Percentiles rank a stretch among this genome's conserved stretches.
Conservation (phyloP, 345 rosid genomes). For the Combretum micranthum region DNA sequence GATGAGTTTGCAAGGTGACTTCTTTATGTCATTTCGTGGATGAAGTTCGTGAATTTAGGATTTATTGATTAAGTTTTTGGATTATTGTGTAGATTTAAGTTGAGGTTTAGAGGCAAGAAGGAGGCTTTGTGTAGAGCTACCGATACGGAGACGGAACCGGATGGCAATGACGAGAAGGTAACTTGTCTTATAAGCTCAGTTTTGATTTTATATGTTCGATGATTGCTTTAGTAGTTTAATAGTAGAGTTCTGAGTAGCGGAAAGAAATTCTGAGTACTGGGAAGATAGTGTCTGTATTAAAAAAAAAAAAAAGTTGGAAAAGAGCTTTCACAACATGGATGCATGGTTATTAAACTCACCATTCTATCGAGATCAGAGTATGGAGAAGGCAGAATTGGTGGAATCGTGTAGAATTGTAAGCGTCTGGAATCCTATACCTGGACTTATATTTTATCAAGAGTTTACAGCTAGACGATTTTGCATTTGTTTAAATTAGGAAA, state of each 20-base stretch:
- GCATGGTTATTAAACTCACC: no score
- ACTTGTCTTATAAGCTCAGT: not conserved
- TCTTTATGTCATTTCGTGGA: not conserved
- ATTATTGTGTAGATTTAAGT: conserved; percentile 8
- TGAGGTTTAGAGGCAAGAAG: conserved; percentile 39
- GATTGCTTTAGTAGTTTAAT: not conserved
- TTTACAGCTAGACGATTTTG: no score
- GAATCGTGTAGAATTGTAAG: no score
- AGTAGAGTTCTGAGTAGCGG: not conserved
- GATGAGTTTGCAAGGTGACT: conserved; percentile 33
- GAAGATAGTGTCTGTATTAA: no score
- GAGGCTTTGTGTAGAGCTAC: conserved; percentile 46
- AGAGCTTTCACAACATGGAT: no score
- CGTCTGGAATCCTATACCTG: no score
- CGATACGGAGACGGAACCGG: conserved; percentile 66
- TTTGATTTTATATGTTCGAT: not conserved
- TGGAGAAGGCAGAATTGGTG: no score
- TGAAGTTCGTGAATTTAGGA: not conserved
- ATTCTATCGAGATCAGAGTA: no score
- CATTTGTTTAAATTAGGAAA: no score
- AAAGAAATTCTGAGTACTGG: no score
- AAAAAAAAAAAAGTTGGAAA: no score
- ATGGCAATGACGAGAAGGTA: conserved; percentile 66
- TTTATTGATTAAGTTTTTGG: not conserved
- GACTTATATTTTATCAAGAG: no score